phyloP scores from a whole-genome alignment of 2,329 filamentous ascomycete genomes.

The Neoascochyta sp. region DNA sequence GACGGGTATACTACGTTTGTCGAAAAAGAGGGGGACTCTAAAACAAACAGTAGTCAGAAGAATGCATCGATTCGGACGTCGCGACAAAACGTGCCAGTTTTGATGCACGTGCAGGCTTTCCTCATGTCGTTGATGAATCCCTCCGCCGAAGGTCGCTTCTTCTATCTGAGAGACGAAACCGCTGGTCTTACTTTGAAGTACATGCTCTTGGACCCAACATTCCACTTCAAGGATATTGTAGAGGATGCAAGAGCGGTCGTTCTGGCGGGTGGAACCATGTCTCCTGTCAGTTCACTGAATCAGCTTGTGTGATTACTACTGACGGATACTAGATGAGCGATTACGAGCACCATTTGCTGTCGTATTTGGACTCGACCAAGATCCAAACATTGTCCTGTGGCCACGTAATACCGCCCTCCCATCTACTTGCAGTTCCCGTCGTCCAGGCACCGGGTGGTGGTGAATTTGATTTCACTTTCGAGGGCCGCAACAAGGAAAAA shows the following conservation, averaged over 20 bases:
- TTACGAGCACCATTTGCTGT: conserved; percentile 82
- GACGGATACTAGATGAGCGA: conserved; percentile 63
- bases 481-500: conserved; percentile 63
- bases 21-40: conserved; percentile 45
- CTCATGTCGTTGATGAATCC: conserved; percentile 82
- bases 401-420: conserved; percentile 83
- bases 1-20: conserved; percentile 75
- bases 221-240: conserved; percentile 85
- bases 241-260: conserved; percentile 82
- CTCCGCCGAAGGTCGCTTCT: conserved; percentile 62
- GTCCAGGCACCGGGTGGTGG: conserved; percentile 46
- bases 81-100: conserved; percentile 47
- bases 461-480: conserved; percentile 84
- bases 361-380: conserved; percentile 60
- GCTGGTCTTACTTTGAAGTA: conserved; percentile 68
- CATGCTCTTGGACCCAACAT: conserved; percentile 82
- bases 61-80: conserved; percentile 3
- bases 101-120: conserved; percentile 65
- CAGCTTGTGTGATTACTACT: too few species aligned
- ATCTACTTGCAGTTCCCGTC: conserved; percentile 75
- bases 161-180: conserved; percentile 49
- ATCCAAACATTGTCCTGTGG: conserved; percentile 86
- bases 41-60: conserved; percentile 9
- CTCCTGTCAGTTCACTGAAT: conserved; percentile 62
- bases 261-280: conserved; percentile 94